Evolutionary conservation across 2,329 filamentous ascomycete genomes (phyloP), one percentile per base, ranked within the genome.

Genomic region (Pseudogymnoascus sp.): DNA sequence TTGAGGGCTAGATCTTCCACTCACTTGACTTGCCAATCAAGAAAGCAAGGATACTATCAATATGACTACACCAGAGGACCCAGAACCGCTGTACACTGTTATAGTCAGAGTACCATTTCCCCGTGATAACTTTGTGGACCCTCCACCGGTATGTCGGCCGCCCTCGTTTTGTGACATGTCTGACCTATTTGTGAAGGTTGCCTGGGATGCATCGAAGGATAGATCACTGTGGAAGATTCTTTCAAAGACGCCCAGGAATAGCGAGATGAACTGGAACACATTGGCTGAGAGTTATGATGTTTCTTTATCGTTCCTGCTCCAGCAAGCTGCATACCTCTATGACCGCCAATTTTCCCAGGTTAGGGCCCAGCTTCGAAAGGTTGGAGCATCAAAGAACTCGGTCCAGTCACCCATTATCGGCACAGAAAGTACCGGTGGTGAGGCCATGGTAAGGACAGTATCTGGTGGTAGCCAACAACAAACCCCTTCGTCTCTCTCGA

Each of bases 281-380:
- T 22, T 57, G 41, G 63, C 69, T 68, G 66, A 70, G 53, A 62
- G 33, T 35, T 96, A 97, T 74, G 83, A 92, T 64, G 93, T 97
- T 18, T 88, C 90, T 25, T 84, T 95, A 62, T 82, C 91, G 39
- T 97, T 97, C 70, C 81, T 99, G 33, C 83, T 97, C 14, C 90
- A 96, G 71, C 91, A 99, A 75, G 91, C 91, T 65, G 91, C 91
- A 73, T 96, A 91, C 83, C 83, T 97, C 5, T 96, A 94, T 70
- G 92, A 97, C 72, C 82, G 90, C 59, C 91, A 97, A 75, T 83
- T 95, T 28, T 89, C 90, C 0, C 91, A 97, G 72, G 90, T 97
- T 57, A 85, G 90, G 66, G 91, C 89, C 18, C 91, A 97, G 75
- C 91, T 97, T 78, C 85, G 89, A 64, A 94, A 88, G 71, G 84